Conservation (phyloP, 2,329 filamentous ascomycete genomes). For the Microascus cirrosus region DNA sequence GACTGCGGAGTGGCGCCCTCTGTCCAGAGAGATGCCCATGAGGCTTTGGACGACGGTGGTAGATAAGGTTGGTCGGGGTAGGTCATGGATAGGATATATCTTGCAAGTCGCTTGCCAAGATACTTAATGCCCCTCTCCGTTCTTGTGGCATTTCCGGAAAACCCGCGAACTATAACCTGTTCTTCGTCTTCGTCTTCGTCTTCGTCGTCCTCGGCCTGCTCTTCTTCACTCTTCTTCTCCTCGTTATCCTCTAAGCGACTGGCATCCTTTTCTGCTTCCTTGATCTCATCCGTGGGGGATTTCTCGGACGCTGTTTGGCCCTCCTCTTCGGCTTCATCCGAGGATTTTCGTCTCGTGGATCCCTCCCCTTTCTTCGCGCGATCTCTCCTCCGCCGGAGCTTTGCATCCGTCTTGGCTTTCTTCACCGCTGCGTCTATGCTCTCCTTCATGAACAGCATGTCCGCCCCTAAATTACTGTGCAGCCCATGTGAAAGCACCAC, state of each 20-base stretch:
- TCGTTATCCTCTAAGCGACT: background rate
- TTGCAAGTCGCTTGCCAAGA: conserved; percentile 84
- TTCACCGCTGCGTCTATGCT: conserved; percentile 79
- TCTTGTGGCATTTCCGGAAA: conserved; percentile 76
- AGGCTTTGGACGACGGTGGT: conserved; percentile 43
- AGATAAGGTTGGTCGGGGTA: conserved; percentile 89
- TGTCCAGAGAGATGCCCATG: conserved; percentile 28
- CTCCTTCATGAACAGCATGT: conserved; percentile 96
- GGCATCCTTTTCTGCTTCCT: background rate
- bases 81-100: conserved; percentile 79
- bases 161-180: conserved; percentile 81
- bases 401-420: conserved; percentile 61
- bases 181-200: conserved; percentile 57
- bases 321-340: background rate
- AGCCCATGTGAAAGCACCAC: conserved; percentile 89
- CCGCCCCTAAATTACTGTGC: conserved; percentile 88
- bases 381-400: conserved; percentile 43
- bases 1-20: conserved; percentile 25
- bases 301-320: background rate
- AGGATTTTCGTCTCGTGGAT: background rate
- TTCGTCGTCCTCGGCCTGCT: conserved; percentile 12
- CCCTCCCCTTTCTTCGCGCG: conserved; percentile 18
- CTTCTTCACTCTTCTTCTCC: conserved; percentile 9
- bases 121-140: conserved; percentile 97
- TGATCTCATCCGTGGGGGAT: background rate